Base-by-base conservation (phyloP, 2,329 filamentous ascomycete species). In the Coniochaeta hoffmannii region DNA sequence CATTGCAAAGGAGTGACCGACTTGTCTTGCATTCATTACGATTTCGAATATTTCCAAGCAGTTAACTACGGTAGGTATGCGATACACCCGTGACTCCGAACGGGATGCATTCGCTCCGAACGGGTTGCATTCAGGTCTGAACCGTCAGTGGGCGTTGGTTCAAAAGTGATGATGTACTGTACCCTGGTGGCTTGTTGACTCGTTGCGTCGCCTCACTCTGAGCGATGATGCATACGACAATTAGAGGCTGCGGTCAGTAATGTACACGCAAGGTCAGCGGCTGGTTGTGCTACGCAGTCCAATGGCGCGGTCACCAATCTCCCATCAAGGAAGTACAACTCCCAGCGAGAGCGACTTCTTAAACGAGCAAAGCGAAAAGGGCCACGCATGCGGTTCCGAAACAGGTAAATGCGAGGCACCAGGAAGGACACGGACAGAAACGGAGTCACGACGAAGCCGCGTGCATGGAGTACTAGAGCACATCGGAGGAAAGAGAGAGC, bases 1-100 rank as follows among this genome's bases (percentile, higher is more conserved):
- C 49, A 51, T 51, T 15, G n/a, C n/a, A n/a, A n/a, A 19, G 19
- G n/a, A 50, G 36, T 4, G 19, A 46, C 19, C 41, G 24, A 17
- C 49, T 17, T 19, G 49, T 51, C 49, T 51, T 19, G 49, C 49
- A 51, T 51, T 51, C 49, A 31, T 51, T 32, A 24, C 26, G 14
- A 32, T 19, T 30, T 12, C 8, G 4, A 7, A 24, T 51, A 51
- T 51, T 51, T 51, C 26, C 49, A 51, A 51, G 49, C 28, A 51
- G 26, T 28, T 9, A 19, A 5, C 14, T 8, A 7, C 15, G 36
- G 36, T 8, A 41, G 15, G n/a, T n/a, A 41, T 8, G 30, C 30
- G 26, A 15, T 12, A 46, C 41, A 46, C 5, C n/a, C 11, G 24
- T 28, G 12, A 28, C 41, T 46, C 41, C 41, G 41, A n/a, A 14